Evolutionary conservation across 116 monocot species (phyloP).

Genomic region (Zostera marina): DNA sequence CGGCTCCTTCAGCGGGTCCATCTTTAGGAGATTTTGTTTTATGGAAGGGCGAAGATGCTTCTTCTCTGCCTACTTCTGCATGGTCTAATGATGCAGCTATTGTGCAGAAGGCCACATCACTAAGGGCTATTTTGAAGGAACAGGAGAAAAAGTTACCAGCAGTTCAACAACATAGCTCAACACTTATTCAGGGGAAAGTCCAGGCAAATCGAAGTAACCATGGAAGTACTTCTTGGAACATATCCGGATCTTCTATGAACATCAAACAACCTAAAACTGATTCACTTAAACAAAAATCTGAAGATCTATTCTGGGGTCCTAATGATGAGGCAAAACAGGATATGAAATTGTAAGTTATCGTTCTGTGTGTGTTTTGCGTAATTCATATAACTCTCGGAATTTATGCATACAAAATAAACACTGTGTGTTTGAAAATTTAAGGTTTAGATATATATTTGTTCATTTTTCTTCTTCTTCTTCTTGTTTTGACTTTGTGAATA

Average conservation of each 20-base stretch:
- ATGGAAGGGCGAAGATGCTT: slow-evolving; percentile 70
- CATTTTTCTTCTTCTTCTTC: no score
- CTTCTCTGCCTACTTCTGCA: slow-evolving; percentile 32
- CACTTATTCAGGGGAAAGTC: slow-evolving; percentile 23
- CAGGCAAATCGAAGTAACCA: slow-evolving; percentile 18
- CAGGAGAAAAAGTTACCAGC: slow-evolving; percentile 48
- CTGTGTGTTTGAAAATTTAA: not conserved
- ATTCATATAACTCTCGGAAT: not conserved
- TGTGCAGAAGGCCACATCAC: slow-evolving; percentile 38
- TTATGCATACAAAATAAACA: not conserved
- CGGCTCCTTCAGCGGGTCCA: slow-evolving; percentile 53
- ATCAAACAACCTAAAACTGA: slow-evolving; percentile 16
- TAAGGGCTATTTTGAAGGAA: slow-evolving; percentile 74
- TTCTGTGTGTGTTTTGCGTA: not conserved
- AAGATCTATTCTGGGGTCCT: slow-evolving; percentile 96
- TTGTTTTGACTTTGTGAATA: not conserved
- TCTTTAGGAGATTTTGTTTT: slow-evolving; percentile 84
- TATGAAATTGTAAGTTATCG: slow-evolving; percentile 37
- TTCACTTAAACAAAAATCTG: slow-evolving; percentile 28
- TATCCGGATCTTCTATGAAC: slow-evolving; percentile 32
- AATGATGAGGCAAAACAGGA: slow-evolving; percentile 53
- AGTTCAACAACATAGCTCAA: slow-evolving; percentile 27
- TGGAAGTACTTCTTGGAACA: slow-evolving; percentile 34
- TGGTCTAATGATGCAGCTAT: slow-evolving; percentile 64
- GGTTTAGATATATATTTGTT: no score